phyloP scores from a whole-genome alignment of 768 basidiomycete genomes.

The Tricholoma sp. region DNA sequence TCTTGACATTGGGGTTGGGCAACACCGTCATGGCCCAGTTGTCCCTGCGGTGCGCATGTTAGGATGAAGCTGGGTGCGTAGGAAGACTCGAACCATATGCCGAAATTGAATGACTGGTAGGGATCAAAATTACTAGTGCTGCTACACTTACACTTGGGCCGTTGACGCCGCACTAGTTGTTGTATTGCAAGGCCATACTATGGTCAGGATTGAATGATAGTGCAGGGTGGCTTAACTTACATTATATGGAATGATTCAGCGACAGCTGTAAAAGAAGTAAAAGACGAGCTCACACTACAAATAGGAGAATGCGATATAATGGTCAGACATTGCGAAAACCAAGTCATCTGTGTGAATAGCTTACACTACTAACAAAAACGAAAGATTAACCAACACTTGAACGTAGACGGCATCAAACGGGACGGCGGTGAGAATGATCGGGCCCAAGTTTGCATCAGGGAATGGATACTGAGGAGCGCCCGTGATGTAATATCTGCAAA shows the following conservation, averaged over 20 bases:
- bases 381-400: constrained; percentile 35
- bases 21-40: constrained; percentile 52
- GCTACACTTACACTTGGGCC: constrained; percentile 30
- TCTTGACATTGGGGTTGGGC: constrained; percentile 48
- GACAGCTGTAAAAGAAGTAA: background rate
- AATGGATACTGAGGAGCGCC: constrained; percentile 54
- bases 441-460: constrained; percentile 53
- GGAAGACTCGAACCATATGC: constrained; percentile 29
- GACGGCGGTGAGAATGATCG: constrained; percentile 50
- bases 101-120: constrained; percentile 43
- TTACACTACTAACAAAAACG: constrained; percentile 9
- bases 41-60: constrained; percentile 28
- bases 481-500: constrained; percentile 45
- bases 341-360: background rate
- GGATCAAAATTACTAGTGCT: background rate
- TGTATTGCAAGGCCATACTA: constrained; percentile 10
- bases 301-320: background rate
- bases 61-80: background rate
- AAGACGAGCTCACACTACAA: constrained; percentile 13
- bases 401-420: constrained; percentile 64
- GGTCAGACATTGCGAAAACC: background rate
- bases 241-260: background rate
- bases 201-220: background rate
- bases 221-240: constrained; percentile 3
- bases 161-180: constrained; percentile 26